Conservation (phyloP, 768 basidiomycete genomes). For the Trametes sanguinea region DNA sequence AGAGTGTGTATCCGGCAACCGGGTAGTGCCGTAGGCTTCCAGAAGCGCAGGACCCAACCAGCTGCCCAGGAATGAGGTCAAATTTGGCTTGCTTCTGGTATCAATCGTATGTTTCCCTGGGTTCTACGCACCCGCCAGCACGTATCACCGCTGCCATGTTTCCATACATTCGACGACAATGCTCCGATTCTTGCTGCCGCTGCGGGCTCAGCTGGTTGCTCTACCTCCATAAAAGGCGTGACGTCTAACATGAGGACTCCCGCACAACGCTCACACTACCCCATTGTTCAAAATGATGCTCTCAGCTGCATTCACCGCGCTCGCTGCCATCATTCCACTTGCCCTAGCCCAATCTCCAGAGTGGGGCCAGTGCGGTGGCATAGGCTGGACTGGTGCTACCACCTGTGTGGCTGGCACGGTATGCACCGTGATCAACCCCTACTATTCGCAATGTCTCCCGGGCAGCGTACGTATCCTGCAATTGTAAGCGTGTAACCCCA, state of each 20-base stretch:
- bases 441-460: constrained; percentile 49
- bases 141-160: background rate
- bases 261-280: background rate
- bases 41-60: background rate
- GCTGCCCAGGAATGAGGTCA: background rate
- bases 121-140: background rate
- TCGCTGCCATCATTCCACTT: constrained; percentile 30
- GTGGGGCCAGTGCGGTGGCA: constrained; percentile 39
- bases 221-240: background rate
- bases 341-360: constrained; percentile 29
- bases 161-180: constrained; percentile 11
- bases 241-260: too few species aligned
- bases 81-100: background rate
- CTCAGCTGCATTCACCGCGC: constrained; percentile 29
- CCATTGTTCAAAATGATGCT: constrained; percentile 22
- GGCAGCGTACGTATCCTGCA: constrained; percentile 15
- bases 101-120: background rate
- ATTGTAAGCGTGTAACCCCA: too few species aligned
- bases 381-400: constrained; percentile 39
- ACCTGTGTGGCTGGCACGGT: constrained; percentile 43
- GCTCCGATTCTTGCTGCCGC: background rate
- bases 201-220: background rate
- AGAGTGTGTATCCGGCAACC: background rate
- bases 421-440: constrained; percentile 42
- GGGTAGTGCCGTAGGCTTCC: background rate